phyloP scores from a whole-genome alignment of 2,329 filamentous ascomycete species.

The Didymella lethalis region DNA sequence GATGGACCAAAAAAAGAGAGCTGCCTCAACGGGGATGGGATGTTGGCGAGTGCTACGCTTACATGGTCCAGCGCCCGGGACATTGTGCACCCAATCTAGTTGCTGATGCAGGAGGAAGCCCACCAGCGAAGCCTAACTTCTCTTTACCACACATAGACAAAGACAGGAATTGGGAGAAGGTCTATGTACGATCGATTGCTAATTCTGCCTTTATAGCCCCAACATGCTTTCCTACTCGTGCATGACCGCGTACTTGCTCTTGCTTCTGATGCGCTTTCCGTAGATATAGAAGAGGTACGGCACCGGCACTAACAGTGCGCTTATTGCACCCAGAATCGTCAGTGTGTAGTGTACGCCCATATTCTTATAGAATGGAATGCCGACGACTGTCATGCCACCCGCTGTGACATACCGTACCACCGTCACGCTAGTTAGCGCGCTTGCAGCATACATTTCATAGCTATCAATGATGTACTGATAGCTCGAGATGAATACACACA shows the following conservation, averaged over 20 bases:
- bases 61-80: too few species aligned
- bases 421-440: slow-evolving; percentile 55
- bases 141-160: not conserved
- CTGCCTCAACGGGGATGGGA: too few species aligned
- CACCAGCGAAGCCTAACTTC: too few species aligned
- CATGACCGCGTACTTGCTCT: slow-evolving; percentile 12
- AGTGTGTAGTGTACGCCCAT: slow-evolving; percentile 47
- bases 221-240: not conserved
- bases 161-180: not conserved
- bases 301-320: slow-evolving; percentile 47
- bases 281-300: slow-evolving; percentile 57
- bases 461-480: slow-evolving; percentile 67
- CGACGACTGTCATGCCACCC: slow-evolving; percentile 52
- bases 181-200: not conserved
- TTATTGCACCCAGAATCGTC: slow-evolving; percentile 46
- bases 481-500: slow-evolving; percentile 54
- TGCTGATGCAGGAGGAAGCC: too few species aligned
- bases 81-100: too few species aligned
- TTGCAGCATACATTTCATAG: slow-evolving; percentile 63
- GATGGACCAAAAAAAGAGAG: too few species aligned
- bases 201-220: not conserved
- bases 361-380: slow-evolving; percentile 52
- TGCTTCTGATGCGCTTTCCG: slow-evolving; percentile 35
- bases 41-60: too few species aligned
- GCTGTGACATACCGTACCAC: slow-evolving; percentile 53